Evolutionary conservation across 2,329 filamentous ascomycete genomes (phyloP).

Genomic region (Fusarium stilboides): DNA sequence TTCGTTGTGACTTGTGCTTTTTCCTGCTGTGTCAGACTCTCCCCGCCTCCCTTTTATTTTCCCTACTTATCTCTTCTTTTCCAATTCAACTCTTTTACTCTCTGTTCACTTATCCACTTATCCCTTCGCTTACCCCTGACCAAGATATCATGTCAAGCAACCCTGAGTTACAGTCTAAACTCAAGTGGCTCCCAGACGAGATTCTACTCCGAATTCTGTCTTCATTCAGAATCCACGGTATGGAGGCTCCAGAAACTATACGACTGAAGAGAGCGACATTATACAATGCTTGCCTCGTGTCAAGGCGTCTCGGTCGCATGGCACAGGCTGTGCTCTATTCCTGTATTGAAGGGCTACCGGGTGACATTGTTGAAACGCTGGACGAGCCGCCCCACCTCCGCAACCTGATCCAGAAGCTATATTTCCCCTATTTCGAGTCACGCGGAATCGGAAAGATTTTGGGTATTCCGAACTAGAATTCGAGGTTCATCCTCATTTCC

Average conservation of each 20-base stretch:
- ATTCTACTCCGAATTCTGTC: neutral
- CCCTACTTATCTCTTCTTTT: neutral
- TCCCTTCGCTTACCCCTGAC: too few relatives aligned
- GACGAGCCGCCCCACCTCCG: neutral
- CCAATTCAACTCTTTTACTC: too few relatives aligned
- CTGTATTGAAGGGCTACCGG: neutral
- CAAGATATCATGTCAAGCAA: too few relatives aligned
- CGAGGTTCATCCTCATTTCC: too few relatives aligned
- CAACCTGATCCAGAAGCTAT: constrained; percentile 2
- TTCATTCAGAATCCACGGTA: too few relatives aligned
- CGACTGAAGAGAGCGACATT: too few relatives aligned
- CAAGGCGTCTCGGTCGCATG: neutral
- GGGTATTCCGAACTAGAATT: too few relatives aligned
- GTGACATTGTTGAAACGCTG: neutral
- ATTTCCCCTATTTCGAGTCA: neutral
- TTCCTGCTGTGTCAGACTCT: neutral
- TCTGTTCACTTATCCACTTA: too few relatives aligned
- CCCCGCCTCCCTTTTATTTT: neutral
- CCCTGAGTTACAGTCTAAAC: neutral
- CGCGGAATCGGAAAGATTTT: too few relatives aligned
- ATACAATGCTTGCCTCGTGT: neutral
- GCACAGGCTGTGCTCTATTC: constrained; percentile 3
- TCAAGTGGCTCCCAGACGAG: constrained; percentile 4
- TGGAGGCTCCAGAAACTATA: too few relatives aligned
- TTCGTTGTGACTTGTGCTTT: neutral